phyloP scores from a whole-genome alignment of 192 early-diverging fungal species.

The Dissophora ornata region DNA sequence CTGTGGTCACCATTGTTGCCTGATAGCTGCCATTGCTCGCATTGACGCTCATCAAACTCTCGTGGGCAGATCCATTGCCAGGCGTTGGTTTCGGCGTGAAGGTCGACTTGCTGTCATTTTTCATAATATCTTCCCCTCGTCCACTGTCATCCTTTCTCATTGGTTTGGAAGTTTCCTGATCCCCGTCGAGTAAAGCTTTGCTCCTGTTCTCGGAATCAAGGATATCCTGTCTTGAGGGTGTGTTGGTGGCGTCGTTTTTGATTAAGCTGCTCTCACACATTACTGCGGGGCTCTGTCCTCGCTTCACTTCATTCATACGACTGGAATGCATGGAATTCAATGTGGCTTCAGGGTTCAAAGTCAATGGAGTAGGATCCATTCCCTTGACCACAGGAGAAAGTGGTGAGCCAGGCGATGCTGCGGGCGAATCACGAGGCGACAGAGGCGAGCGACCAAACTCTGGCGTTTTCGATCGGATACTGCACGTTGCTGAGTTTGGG shows the following conservation, averaged over 20 bases:
- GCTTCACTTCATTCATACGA: not conserved
- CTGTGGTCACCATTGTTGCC: not conserved
- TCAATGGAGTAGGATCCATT: slow-evolving; percentile 16
- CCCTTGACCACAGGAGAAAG: slow-evolving; percentile 13
- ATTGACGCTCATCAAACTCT: slow-evolving; percentile 11
- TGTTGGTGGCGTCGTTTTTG: not conserved
- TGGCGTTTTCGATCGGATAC: slow-evolving; percentile 32
- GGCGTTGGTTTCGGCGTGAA: slow-evolving; percentile 8
- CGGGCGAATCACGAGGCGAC: slow-evolving; percentile 29
- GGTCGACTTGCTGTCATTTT: slow-evolving; percentile 11
- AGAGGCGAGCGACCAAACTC: slow-evolving; percentile 27
- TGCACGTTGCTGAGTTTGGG: slow-evolving; percentile 32
- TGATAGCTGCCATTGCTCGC: not conserved
- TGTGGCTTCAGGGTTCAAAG: slow-evolving; percentile 18
- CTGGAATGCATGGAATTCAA: not conserved
- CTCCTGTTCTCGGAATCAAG: not conserved
- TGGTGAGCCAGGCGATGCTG: slow-evolving; percentile 35
- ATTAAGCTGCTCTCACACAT: not conserved
- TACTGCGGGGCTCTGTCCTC: slow-evolving; percentile 15
- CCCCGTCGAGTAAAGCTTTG: not conserved
- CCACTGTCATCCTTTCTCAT: slow-evolving; percentile 20
- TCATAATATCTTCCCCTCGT: slow-evolving; percentile 1
- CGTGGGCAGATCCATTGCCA: slow-evolving; percentile 14
- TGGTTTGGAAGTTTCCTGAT: not conserved
- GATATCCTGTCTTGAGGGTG: slow-evolving; percentile 14